Conservation (phyloP, 495 filamentous ascomycete species). For the Trichoderma gamsii region DNA sequence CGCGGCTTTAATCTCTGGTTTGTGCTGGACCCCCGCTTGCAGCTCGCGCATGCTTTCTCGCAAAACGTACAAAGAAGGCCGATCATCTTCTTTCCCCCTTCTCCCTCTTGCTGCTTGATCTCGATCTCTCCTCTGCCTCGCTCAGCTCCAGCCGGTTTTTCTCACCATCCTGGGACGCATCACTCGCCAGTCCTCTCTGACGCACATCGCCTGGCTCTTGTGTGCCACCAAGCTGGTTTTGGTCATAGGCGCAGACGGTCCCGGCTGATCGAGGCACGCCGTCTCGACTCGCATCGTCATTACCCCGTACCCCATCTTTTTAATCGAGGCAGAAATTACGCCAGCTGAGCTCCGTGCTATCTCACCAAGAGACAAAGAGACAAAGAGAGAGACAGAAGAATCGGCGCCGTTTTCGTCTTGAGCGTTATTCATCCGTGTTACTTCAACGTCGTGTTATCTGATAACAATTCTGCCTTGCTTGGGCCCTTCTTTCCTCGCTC, state of each 20-base stretch:
- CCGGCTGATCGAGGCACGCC: not conserved
- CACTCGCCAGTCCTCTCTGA: not conserved
- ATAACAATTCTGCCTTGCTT: not conserved
- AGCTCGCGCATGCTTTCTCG: not conserved
- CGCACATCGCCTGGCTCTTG: not conserved
- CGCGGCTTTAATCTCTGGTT: not conserved
- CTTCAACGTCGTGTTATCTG: not conserved
- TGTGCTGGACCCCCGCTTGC: not conserved
- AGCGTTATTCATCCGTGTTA: not conserved
- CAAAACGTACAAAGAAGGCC: not conserved
- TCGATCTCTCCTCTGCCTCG: not conserved
- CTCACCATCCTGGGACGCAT: not conserved
- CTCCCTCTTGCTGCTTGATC: not conserved
- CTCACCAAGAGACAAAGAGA: not conserved
- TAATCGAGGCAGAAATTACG: not conserved
- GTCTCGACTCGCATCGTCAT: constrained; percentile 3
- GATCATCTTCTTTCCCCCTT: not conserved
- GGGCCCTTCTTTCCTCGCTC: not conserved
- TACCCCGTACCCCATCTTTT: constrained; percentile 5
- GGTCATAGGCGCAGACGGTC: not conserved
- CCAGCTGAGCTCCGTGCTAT: not conserved
- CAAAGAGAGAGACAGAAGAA: no score
- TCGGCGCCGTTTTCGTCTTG: not conserved
- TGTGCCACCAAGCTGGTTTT: not conserved
- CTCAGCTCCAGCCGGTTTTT: not conserved